phyloP scores from a whole-genome alignment of 371 early-diverging fungal genomes.

The Mucor plumbeus region DNA sequence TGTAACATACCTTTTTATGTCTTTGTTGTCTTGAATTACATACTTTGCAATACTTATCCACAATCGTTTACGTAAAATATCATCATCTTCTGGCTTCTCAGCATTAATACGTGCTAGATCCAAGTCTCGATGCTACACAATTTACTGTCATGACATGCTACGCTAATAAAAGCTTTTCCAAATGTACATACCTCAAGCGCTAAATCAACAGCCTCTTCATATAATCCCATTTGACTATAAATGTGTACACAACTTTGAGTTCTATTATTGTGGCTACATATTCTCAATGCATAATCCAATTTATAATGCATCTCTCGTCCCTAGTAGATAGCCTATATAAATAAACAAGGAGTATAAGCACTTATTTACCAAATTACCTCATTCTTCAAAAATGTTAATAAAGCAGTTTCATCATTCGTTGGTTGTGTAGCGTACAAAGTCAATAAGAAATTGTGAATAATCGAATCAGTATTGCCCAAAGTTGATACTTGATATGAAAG shows the following conservation, averaged over 20 bases:
- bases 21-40: conserved; percentile 80
- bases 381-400: conserved; percentile 73
- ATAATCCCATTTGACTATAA: conserved; percentile 82
- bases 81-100: conserved; percentile 82
- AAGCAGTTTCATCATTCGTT: conserved; percentile 60
- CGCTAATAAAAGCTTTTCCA: not conserved
- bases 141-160: conserved; percentile 45
- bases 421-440: conserved; percentile 83
- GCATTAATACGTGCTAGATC: conserved; percentile 90
- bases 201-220: conserved; percentile 87
- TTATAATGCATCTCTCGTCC: conserved; percentile 80
- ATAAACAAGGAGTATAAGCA: no score
- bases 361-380: conserved; percentile 49
- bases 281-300: conserved; percentile 84
- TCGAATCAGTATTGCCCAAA: conserved; percentile 79
- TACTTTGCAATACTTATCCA: conserved; percentile 94
- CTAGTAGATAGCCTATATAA: conserved; percentile 20
- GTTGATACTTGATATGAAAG: conserved; percentile 80
- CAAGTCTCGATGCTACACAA: conserved; percentile 73
- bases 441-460: conserved; percentile 91
- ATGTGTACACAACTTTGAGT: conserved; percentile 83
- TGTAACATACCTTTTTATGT: conserved; percentile 66
- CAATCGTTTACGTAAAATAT: conserved; percentile 79
- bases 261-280: conserved; percentile 76
- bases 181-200: conserved; percentile 67